A percentile compares a stretch with the other conserved stretches of the same genome.
phyloP scores from a whole-genome alignment of 345 rosid species.

The Acer negundo region DNA sequence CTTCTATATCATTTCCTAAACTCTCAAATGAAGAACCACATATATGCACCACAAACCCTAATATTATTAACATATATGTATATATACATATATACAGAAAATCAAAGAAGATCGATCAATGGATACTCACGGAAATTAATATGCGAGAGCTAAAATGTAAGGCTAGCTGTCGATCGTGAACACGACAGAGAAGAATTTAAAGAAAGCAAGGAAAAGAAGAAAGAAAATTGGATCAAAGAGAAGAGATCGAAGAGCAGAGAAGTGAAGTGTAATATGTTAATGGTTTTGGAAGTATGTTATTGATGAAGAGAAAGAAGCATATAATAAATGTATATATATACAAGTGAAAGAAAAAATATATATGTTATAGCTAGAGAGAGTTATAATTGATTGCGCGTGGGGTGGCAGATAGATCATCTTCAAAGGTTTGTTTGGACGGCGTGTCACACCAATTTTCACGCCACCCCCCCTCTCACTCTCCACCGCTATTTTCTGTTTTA shows the following conservation, averaged over 20 bases:
- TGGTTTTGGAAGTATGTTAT: slow-evolving; percentile 23
- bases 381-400: slow-evolving; percentile 90
- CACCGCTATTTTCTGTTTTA: slow-evolving; percentile 60
- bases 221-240: not conserved
- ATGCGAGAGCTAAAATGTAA: not conserved
- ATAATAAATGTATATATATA: slow-evolving; percentile 27
- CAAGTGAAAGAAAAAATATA: slow-evolving; percentile 7
- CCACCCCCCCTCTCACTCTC: slow-evolving; percentile 50
- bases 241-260: not conserved
- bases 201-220: slow-evolving; percentile 3
- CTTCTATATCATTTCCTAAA: too few species aligned
- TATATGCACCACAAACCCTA: slow-evolving; percentile 1
- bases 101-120: not conserved
- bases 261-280: not conserved
- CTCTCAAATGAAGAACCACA: not conserved
- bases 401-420: slow-evolving; percentile 47
- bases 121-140: slow-evolving; percentile 4
- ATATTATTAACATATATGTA: not conserved
- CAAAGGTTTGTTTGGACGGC: slow-evolving; percentile 94
- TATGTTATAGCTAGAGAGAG: slow-evolving; percentile 1
- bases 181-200: slow-evolving; percentile 3
- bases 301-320: slow-evolving; percentile 9
- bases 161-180: not conserved
- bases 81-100: not conserved
- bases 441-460: slow-evolving; percentile 68